Conservation (phyloP, 306 rosid genomes). For the Vigna hirtella region DNA sequence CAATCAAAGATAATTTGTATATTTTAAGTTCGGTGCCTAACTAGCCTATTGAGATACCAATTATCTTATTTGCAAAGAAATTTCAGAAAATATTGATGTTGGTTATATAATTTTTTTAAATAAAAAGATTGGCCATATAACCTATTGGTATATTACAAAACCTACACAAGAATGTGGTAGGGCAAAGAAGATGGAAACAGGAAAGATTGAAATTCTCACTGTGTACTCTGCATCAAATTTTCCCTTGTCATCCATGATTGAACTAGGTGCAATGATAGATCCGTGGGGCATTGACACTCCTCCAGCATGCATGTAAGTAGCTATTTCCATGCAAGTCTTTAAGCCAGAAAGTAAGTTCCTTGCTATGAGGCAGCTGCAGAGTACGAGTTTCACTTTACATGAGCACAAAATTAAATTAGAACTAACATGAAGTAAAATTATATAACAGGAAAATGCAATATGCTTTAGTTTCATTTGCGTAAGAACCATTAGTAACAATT, state of each 20-base stretch:
- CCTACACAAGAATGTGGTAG: constrained; percentile 13
- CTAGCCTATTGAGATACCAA: constrained; percentile 16
- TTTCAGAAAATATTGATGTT: constrained; percentile 17
- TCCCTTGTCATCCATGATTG: constrained; percentile 64
- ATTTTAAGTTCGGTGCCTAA: constrained; percentile 39
- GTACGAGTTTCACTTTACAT: constrained; percentile 42
- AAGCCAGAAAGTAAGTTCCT: constrained; percentile 96
- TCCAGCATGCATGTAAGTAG: constrained; percentile 77
- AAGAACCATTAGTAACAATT: constrained; percentile 25
- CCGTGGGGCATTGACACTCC: constrained; percentile 63
- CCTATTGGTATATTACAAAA: background rate
- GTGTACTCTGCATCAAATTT: constrained; percentile 62
- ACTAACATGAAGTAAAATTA: constrained; percentile 11
- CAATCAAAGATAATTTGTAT: constrained; percentile 22
- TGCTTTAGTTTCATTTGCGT: constrained; percentile 25
- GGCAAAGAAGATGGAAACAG: constrained; percentile 19
- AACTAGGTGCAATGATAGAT: constrained; percentile 58
- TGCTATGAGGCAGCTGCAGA: constrained; percentile 94
- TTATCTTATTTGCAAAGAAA: constrained; percentile 21
- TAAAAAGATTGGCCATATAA: background rate
- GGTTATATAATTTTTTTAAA: background rate
- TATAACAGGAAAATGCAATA: constrained; percentile 32
- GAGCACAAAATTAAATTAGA: constrained; percentile 39
- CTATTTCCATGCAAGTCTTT: constrained; percentile 87
- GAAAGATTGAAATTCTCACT: constrained; percentile 54